A percentile compares a stretch with the other conserved stretches of the same genome.
These are phyloP conservation scores for Wilcoxina mikolae DNA, from an alignment of 495 filamentous ascomycete genomes.

Conservation along the genomic window DNA sequence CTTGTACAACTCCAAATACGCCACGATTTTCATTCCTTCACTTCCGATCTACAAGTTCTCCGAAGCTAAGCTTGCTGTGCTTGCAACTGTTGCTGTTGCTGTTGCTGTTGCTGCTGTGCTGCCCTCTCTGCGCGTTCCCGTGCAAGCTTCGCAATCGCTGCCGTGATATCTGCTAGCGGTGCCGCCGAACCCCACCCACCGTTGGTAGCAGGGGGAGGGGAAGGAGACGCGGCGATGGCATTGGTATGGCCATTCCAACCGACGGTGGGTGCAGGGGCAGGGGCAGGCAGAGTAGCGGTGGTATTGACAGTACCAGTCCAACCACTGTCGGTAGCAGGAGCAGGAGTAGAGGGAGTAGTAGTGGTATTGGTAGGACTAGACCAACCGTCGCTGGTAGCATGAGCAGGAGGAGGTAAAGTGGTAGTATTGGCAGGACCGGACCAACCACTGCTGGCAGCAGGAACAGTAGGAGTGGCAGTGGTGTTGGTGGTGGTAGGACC, in stretches of 20 bases:
- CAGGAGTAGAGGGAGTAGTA: neutral
- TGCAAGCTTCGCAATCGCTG: neutral
- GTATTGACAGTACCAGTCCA: no score
- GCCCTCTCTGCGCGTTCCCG: neutral
- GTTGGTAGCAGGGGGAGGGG: neutral
- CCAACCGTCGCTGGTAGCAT: no score
- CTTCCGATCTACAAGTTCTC: no score
- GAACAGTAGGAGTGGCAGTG: neutral
- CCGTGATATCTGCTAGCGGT: neutral
- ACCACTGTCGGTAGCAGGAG: neutral
- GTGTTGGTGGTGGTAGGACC: neutral
- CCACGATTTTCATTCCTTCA: no score
- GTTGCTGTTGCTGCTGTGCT: constrained; percentile 13
- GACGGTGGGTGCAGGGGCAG: no score
- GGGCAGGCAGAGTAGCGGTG: no score
- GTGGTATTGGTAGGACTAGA: neutral
- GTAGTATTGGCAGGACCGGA: no score
- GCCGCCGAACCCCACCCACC: neutral
- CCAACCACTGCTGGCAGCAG: neutral
- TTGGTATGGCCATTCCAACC: no score
- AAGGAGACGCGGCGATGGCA: no score
- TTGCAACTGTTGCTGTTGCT: constrained; percentile 2
- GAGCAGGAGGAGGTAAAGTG: no score
- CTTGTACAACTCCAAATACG: no score
- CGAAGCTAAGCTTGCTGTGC: no score